phyloP scores from a whole-genome alignment of 306 rosid genomes.

The Mimosa bimucronata region DNA sequence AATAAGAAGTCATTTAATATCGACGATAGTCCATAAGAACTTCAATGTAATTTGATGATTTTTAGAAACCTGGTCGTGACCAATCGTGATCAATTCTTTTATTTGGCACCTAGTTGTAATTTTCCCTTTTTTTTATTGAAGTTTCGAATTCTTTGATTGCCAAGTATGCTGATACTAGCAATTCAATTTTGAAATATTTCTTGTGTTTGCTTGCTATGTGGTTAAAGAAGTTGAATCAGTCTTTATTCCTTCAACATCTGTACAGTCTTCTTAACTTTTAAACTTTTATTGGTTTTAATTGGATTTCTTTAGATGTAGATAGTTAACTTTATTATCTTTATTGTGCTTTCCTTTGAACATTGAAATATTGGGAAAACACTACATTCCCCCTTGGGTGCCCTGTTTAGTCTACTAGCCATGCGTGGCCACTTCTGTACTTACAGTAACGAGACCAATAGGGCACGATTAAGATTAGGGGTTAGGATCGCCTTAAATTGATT shows the following conservation, averaged over 20 bases:
- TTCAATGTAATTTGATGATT: no score
- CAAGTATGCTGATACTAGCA: neutral
- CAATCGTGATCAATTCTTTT: no score
- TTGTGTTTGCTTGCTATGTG: neutral
- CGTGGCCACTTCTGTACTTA: neutral
- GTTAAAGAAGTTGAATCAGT: neutral
- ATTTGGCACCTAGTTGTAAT: no score
- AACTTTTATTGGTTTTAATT: neutral
- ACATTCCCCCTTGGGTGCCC: neutral
- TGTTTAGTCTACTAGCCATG: neutral
- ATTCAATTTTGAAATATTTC: neutral
- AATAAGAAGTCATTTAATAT: no score
- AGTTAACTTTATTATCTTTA: neutral
- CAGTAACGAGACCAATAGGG: neutral
- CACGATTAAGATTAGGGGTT: neutral
- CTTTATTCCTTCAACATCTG: neutral
- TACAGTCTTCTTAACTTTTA: neutral
- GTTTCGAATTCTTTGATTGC: neutral
- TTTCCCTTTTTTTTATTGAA: neutral
- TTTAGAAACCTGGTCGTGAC: no score
- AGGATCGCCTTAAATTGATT: neutral
- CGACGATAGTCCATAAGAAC: no score
- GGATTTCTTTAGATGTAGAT: neutral
- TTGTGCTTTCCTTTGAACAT: neutral
- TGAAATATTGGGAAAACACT: neutral